Evolutionary conservation across 441 rosid genomes (phyloP), one percentile per base, ranked within the genome.

Genomic region (Erysimum cheiri): DNA sequence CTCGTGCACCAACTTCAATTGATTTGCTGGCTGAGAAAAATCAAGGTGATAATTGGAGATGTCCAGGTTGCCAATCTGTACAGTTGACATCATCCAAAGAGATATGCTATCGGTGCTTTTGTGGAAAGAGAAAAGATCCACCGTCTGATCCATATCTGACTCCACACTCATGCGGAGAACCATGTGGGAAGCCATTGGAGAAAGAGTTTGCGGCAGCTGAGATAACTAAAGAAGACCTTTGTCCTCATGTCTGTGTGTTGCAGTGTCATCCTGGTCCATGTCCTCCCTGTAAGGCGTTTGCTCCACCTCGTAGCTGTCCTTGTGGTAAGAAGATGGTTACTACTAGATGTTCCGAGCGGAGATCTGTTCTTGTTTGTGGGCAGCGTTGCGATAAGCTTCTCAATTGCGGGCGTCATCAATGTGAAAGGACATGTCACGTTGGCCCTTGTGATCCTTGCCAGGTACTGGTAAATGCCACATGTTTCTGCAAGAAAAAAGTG

Each of bases 231-330:
- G 96, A 93, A 60, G 86, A 89, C 80, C 77, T 78, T 68, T 96
- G 99, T 44, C 98, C 97, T 69, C 99, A 93, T 81, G 72, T 80
- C 71, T 96, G 99, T 80, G 98, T 93, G 60, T 75, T 96, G 91
- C 98, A 90, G 77, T 96, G 98, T 73, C 99, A 96, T 60, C 99
- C 97, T 28, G 99, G 98, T 48, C 99, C 99, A 24, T 96, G 99
- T 80, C 98, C 99, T 79, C 97, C 99, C 32, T 93, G 97, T 72
- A 96, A 90, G 82, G 90, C 93, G 13, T 96, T 96, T 83, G 95
- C 98, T 55, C 98, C 93, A n/a, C 88, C 96, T 2, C 80, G 84
- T 31, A 54, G 74, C 48, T 96, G 99, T 63, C 98, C 97, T 64
- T 96, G 98, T 80, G 97, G 97, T 68, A 96, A 93, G 81, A 87